Evolutionary conservation across 2,329 filamentous ascomycete genomes (phyloP).

Genomic region (Diaporthe citriasiana): DNA sequence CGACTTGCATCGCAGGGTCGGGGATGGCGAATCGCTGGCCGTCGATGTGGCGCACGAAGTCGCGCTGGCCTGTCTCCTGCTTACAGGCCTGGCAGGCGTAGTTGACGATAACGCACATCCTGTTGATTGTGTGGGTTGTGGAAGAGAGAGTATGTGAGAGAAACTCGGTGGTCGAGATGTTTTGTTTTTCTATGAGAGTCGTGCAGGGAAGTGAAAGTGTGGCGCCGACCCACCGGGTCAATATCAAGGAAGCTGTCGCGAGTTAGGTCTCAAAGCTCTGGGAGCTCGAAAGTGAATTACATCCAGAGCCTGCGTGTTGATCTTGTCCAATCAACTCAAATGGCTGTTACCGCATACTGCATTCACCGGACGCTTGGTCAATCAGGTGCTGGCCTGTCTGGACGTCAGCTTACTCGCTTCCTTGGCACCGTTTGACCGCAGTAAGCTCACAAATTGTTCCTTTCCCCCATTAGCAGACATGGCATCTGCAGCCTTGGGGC

Average conservation of each 20-base stretch:
- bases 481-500: too few species aligned
- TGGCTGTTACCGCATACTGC: neutral
- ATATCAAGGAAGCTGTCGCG: neutral
- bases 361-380: neutral
- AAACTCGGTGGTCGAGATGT: neutral
- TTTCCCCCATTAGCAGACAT: neutral
- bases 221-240: neutral
- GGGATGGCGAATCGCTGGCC: constrained; percentile 9
- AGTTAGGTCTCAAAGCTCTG: neutral
- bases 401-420: neutral
- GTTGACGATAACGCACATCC: constrained; percentile 13
- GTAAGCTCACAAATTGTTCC: neutral
- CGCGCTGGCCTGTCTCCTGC: constrained; percentile 10
- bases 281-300: neutral
- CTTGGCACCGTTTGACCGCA: neutral
- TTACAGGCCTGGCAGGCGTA: constrained; percentile 20
- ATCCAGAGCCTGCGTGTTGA: neutral
- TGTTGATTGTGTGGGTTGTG: neutral
- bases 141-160: neutral
- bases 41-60: constrained; percentile 4
- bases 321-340: neutral
- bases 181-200: neutral
- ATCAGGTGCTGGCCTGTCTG: neutral
- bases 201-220: neutral
- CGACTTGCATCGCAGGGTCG: neutral